Evolutionary conservation across 176 grass and related monocot species (phyloP).

Genomic region (Phoenix roebelenii): DNA sequence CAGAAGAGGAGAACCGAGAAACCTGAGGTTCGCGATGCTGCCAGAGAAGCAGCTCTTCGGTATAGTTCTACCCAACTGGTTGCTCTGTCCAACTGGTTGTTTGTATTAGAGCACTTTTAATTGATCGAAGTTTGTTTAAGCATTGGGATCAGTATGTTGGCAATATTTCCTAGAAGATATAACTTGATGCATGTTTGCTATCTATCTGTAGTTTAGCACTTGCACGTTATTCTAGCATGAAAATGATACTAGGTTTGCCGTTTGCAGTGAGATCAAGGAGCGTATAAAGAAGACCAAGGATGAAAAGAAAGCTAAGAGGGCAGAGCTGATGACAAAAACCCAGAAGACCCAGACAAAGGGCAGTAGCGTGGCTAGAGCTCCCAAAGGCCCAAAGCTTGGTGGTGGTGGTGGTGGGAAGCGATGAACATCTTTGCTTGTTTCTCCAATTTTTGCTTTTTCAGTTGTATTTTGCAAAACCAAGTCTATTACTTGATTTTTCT

Average conservation of each 20-base stretch:
- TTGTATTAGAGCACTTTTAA: no score
- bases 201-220: no score
- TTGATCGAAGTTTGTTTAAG: no score
- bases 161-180: no score
- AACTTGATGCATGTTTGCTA: no score
- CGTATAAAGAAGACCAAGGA: not conserved
- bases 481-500: no score
- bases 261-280: not conserved
- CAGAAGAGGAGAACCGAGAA: conserved; percentile 4
- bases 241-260: not conserved
- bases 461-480: no score
- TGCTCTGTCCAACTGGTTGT: not conserved
- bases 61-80: not conserved
- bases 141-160: no score
- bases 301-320: not conserved
- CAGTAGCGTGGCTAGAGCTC: conserved; percentile 10
- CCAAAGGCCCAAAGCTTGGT: conserved; percentile 35
- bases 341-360: conserved; percentile 3
- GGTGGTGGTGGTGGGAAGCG: conserved; percentile 56
- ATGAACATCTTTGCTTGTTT: conserved; percentile 3
- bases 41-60: not conserved
- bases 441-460: no score
- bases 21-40: not conserved
- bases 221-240: no score
- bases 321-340: not conserved